Base-by-base conservation (phyloP, 768 basidiomycete species). In the Hygrocybe coccinea region DNA sequence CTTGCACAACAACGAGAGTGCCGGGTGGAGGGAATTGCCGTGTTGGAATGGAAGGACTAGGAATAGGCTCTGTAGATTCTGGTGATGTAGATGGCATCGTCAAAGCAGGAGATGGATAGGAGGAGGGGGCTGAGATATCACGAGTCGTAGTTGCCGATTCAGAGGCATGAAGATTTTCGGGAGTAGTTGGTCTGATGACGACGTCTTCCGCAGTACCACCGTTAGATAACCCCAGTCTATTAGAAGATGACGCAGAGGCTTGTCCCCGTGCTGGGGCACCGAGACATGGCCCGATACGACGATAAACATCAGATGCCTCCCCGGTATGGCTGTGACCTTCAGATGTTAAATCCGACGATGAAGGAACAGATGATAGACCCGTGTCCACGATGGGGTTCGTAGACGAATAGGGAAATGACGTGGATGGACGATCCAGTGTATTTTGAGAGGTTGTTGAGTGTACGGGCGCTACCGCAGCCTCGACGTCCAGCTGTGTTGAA, bases 1-100 rank as follows among this genome's bases (percentile, higher is more conserved):
- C 88, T 68, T 91, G 88, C 0, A 91, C 88, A 35, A 91, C 86
- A 22, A 91, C 88, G 2, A 91, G 77, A 2, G 88, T 89, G 12
- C 88, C 87, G 0, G 87, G 83, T 0, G 86, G 83, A 35, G 86
- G 86, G 64, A 87, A 87, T 53, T 78, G 77, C 19, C 80, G 71
- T n/a, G 67, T 63, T 33, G 66, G 49, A 34, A 37, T 38, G 22
- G 56, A 12, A 35, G 52, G 41, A 19, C 33, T 34, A 14, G 48
- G 3, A 25, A 15, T 48, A 21, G 52, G 19, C 11, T 44, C 44
- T 22, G 33, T 35, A 4, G 56, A n/a, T 9, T 52, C 29, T 17
- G 33, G 29, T 19, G 52, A n/a, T 19, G 37, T 41, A 34, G 36
- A 10, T 29, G 45, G n/a, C 14, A 37, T 15, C 25, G 21, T 25